Evolutionary conservation across 2,329 filamentous ascomycete species (phyloP).

Genomic region (Beauveria caledonica): DNA sequence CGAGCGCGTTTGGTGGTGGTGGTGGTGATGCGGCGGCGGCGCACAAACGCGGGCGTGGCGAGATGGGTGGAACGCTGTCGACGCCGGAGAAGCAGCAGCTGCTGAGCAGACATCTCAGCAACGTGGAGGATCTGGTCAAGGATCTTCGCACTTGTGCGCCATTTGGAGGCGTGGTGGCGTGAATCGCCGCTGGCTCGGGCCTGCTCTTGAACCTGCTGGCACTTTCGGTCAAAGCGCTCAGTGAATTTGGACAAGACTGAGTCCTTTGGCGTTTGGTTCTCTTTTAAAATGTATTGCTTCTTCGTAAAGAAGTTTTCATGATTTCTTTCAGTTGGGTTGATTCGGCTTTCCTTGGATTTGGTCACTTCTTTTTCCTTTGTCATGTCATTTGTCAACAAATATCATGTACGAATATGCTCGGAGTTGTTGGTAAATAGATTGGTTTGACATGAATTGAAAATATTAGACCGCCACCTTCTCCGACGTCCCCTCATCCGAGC

Average conservation of each 20-base stretch:
- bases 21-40: conserved; percentile 10
- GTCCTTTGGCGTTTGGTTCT: background rate
- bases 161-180: conserved; percentile 55
- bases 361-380: conserved; percentile 5
- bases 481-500: background rate
- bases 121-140: conserved; percentile 76
- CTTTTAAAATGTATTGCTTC: background rate
- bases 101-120: conserved; percentile 68
- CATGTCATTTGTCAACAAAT: conserved; percentile 12
- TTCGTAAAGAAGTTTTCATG: background rate
- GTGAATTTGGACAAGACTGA: background rate
- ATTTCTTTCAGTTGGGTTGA: background rate
- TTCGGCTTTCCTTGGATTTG: conserved; percentile 4
- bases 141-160: conserved; percentile 74
- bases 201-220: background rate
- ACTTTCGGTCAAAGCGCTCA: background rate
- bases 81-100: conserved; percentile 77
- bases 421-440: conserved; percentile 8
- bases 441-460: background rate
- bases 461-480: background rate
- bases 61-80: conserved; percentile 43
- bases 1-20: conserved; percentile 41
- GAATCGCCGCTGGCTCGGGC: background rate
- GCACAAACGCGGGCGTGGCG: conserved; percentile 17
- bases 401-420: conserved; percentile 9